Percentiles rank a stretch among this genome's conserved stretches.
Conservation (phyloP, 2,329 filamentous ascomycete genomes). For the Keithomyces neogunnii region DNA sequence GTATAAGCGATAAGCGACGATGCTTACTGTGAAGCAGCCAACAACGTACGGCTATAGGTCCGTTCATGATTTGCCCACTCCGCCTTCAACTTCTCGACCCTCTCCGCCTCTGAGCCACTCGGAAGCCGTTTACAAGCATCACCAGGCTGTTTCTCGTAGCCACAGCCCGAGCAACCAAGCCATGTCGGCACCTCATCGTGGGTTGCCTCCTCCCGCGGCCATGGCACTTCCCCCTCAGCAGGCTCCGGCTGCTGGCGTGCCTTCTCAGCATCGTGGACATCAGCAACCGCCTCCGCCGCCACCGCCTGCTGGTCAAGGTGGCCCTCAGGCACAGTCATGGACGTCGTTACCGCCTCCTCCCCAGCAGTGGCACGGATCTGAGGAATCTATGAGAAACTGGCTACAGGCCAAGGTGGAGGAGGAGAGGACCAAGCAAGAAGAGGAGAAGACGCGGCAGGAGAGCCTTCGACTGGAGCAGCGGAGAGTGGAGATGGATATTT, state of each 20-base stretch:
- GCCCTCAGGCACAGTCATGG: conserved; percentile 30
- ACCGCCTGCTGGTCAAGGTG: conserved; percentile 17
- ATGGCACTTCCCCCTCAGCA: conserved; percentile 49
- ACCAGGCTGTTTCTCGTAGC: conserved; percentile 30
- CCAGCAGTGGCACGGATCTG: conserved; percentile 56
- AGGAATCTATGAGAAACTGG: conserved; percentile 67
- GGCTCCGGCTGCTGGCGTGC: conserved; percentile 21
- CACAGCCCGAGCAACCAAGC: conserved; percentile 41
- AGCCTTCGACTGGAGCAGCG: conserved; percentile 61
- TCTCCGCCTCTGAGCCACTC: conserved; percentile 45
- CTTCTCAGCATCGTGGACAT: conserved; percentile 17
- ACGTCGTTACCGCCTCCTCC: conserved; percentile 55
- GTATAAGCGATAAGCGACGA: conserved; percentile 30
- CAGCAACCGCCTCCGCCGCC: conserved; percentile 14
- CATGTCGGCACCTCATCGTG: conserved; percentile 64
- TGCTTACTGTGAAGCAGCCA: conserved; percentile 55
- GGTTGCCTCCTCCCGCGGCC: conserved; percentile 59
- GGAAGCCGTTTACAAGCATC: conserved; percentile 35
- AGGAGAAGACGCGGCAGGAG: conserved; percentile 61
- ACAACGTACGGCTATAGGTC: conserved; percentile 50
- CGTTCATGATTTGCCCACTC: conserved; percentile 54
- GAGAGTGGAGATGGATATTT: conserved; percentile 63
- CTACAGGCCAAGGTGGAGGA: conserved; percentile 64
- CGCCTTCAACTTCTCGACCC: conserved; percentile 44
- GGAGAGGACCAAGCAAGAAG: conserved; percentile 64